Conservation (phyloP, 495 filamentous ascomycete species). For the Baudoinia panamericana region DNA sequence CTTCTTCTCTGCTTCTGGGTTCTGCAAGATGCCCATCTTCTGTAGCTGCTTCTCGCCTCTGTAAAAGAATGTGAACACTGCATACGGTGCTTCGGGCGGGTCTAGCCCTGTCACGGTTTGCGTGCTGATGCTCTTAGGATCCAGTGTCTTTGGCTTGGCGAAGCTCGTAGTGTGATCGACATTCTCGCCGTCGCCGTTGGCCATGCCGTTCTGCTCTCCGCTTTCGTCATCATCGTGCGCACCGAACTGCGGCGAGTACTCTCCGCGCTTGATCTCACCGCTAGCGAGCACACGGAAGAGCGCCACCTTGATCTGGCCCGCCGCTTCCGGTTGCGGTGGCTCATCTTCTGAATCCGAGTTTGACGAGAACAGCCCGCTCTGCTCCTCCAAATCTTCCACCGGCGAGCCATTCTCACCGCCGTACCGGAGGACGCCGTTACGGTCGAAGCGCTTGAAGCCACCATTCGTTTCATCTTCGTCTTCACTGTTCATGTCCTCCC, state of each 20-base stretch:
- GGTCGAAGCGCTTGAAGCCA: constrained; percentile 32
- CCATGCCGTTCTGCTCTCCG: constrained; percentile 24
- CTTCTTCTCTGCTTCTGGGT: constrained; percentile 44
- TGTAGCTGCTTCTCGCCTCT: constrained; percentile 91
- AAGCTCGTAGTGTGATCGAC: constrained; percentile 98
- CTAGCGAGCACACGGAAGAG: constrained; percentile 91
- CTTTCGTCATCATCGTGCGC: constrained; percentile 83
- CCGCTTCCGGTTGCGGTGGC: constrained; percentile 71
- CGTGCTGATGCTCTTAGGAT: constrained; percentile 93
- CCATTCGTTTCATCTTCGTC: constrained; percentile 36
- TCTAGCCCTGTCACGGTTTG: constrained; percentile 99
- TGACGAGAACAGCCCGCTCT: constrained; percentile 47
- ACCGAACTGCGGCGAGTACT: constrained; percentile 96
- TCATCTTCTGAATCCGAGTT: constrained; percentile 75
- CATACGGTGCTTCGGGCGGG: constrained; percentile 86
- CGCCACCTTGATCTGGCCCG: constrained; percentile 96
- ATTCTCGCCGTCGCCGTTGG: constrained; percentile 41
- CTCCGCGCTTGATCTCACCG: constrained; percentile 90
- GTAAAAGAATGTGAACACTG: constrained; percentile 96
- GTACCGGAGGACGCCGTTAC: constrained; percentile 59
- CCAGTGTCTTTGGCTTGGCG: constrained; percentile 90
- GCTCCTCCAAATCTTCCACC: constrained; percentile 58
- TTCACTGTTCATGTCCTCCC: constrained; percentile 25
- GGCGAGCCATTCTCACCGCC: constrained; percentile 59
- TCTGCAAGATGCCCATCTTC: constrained; percentile 77